These are phyloP conservation scores for Iris macrosiphon DNA, from an alignment of 106 monocot species.

Conservation along the genomic window DNA sequence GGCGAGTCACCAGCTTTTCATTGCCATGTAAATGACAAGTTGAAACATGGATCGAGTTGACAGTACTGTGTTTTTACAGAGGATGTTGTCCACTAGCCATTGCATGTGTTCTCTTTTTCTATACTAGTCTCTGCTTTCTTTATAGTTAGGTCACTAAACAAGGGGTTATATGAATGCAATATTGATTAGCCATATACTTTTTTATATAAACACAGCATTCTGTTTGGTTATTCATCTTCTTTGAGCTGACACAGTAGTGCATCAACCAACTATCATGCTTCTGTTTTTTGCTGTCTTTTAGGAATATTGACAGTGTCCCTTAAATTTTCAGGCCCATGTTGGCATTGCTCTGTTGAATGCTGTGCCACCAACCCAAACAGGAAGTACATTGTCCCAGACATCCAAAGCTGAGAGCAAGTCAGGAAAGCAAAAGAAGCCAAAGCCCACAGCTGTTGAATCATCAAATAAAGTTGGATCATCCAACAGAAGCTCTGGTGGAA, in stretches of 20 bases:
- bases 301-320: background rate
- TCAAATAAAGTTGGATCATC: constrained; percentile 17
- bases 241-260: background rate
- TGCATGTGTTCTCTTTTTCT: too few relatives aligned
- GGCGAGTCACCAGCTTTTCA: too few relatives aligned
- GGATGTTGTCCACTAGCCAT: too few relatives aligned
- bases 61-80: too few relatives aligned
- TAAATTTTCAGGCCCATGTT: constrained; percentile 78
- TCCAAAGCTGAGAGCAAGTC: constrained; percentile 51
- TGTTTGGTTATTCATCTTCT: too few relatives aligned
- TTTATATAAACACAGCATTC: too few relatives aligned
- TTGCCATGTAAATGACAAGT: too few relatives aligned
- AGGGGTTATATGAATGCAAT: too few relatives aligned
- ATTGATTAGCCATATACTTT: too few relatives aligned
- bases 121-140: too few relatives aligned
- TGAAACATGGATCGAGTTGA: too few relatives aligned
- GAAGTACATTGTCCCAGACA: constrained; percentile 27
- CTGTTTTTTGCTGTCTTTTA: background rate
- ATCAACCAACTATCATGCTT: background rate
- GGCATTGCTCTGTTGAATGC: constrained; percentile 96
- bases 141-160: too few relatives aligned
- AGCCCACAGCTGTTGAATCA: constrained; percentile 30
- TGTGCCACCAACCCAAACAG: constrained; percentile 46
- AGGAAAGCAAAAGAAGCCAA: constrained; percentile 60
- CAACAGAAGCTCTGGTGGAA: constrained; percentile 16